Conservation (phyloP, 495 filamentous ascomycete genomes). For the Aspergillus affinis region DNA sequence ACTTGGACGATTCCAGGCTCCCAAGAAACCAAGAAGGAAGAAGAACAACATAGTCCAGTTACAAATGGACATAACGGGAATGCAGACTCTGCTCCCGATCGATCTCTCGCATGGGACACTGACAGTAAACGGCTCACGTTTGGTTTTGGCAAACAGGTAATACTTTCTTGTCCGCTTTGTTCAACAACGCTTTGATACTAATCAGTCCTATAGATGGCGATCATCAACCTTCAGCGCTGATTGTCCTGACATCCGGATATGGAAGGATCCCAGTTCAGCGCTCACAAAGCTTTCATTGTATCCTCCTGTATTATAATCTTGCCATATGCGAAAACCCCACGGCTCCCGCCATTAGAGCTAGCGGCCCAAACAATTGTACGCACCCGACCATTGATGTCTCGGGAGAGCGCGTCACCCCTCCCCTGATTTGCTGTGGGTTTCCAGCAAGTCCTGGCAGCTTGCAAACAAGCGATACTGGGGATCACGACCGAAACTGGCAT, state of each 20-base stretch:
- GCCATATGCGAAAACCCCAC: background rate
- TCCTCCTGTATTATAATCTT: background rate
- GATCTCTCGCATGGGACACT: constrained; percentile 72
- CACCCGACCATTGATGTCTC: background rate
- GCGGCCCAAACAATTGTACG: background rate
- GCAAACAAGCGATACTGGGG: background rate
- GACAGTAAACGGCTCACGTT: constrained; percentile 74
- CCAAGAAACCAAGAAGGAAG: constrained; percentile 32
- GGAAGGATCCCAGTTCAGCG: background rate
- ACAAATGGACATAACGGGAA: constrained; percentile 46
- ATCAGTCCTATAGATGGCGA: constrained; percentile 37
- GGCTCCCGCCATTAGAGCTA: too few relatives aligned
- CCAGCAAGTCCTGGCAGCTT: background rate
- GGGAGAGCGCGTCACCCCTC: background rate
- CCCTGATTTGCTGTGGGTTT: background rate
- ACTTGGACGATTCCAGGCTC: constrained; percentile 51
- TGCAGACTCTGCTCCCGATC: constrained; percentile 30
- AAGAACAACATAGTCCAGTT: constrained; percentile 22
- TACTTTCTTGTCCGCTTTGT: constrained; percentile 21
- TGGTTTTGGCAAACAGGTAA: constrained; percentile 67
- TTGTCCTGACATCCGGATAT: background rate
- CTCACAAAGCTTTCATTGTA: background rate
- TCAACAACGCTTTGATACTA: constrained; percentile 5
- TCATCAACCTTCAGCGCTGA: constrained; percentile 48
- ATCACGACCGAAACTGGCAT: background rate